These are phyloP conservation scores for Epichloe gansuensis DNA, from an alignment of 2,329 filamentous ascomycete genomes.

Conservation along the genomic window DNA sequence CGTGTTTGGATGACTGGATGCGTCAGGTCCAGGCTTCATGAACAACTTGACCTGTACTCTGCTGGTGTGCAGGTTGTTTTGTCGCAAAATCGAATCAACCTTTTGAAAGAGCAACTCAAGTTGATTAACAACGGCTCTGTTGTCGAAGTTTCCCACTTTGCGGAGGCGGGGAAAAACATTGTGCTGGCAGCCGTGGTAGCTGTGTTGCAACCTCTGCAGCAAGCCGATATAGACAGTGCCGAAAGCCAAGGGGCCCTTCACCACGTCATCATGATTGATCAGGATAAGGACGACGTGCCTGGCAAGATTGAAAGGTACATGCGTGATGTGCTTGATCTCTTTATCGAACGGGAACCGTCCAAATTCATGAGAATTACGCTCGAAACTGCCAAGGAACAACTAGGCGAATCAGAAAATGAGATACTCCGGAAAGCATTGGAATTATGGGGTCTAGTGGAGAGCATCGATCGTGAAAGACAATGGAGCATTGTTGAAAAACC, in stretches of 20 bases:
- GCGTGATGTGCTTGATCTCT: constrained; percentile 42
- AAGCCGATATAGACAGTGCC: constrained; percentile 19
- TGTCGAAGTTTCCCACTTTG: constrained; percentile 50
- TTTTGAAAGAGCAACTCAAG: constrained; percentile 36
- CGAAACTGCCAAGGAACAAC: constrained; percentile 36
- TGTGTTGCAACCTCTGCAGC: constrained; percentile 23
- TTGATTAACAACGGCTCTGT: constrained; percentile 36
- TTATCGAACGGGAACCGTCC: constrained; percentile 48
- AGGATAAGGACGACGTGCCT: constrained; percentile 47
- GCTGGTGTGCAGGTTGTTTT: constrained; percentile 52
- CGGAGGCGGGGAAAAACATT: constrained; percentile 34
- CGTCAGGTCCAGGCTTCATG: constrained; percentile 48
- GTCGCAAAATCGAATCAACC: constrained; percentile 46
- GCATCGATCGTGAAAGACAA: constrained; percentile 50
- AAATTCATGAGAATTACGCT: constrained; percentile 48
- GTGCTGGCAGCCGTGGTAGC: constrained; percentile 23
- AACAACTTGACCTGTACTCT: constrained; percentile 51
- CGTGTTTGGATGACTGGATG: constrained; percentile 55
- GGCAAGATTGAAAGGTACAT: constrained; percentile 48
- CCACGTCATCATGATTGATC: constrained; percentile 45
- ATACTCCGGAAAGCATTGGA: constrained; percentile 47
- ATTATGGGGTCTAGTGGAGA: constrained; percentile 53
- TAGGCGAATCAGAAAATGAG: constrained; percentile 37
- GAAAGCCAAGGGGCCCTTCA: constrained; percentile 19
- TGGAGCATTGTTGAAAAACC: constrained; percentile 45